Evolutionary conservation across 352 stramenopile species (phyloP).

Genomic region (Globisporangium spinosum): DNA sequence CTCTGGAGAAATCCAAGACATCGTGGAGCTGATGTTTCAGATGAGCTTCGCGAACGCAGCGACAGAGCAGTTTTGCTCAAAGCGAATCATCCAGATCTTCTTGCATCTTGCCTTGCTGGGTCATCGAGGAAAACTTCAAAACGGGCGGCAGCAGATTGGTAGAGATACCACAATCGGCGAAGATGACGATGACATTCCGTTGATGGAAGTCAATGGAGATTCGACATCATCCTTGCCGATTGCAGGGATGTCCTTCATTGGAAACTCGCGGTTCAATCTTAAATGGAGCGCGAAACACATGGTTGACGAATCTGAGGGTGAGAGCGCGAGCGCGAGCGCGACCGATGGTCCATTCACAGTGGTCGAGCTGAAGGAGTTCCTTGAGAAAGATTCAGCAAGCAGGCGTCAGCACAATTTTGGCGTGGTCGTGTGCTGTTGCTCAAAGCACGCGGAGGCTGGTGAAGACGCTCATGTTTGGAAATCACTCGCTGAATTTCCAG

Average conservation of each 20-base stretch:
- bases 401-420: constrained; percentile 31
- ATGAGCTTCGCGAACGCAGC: constrained; percentile 39
- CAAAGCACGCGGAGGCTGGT: constrained; percentile 34
- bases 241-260: constrained; percentile 55
- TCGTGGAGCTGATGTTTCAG: constrained; percentile 60
- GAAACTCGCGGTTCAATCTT: constrained; percentile 60
- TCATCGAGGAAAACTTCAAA: constrained; percentile 32
- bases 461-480: constrained; percentile 49
- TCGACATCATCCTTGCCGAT: constrained; percentile 52
- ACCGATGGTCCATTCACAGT: constrained; percentile 48
- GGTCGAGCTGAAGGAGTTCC: constrained; percentile 50
- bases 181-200: constrained; percentile 53
- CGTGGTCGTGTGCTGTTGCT: constrained; percentile 69
- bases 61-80: constrained; percentile 47
- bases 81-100: constrained; percentile 52
- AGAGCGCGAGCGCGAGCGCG: neutral
- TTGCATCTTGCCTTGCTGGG: constrained; percentile 60
- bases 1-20: constrained; percentile 51
- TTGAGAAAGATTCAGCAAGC: constrained; percentile 42
- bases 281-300: constrained; percentile 57
- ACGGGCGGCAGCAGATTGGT: neutral
- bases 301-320: constrained; percentile 18
- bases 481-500: constrained; percentile 53
- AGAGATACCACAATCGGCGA: neutral
- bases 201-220: constrained; percentile 64